Conservation (phyloP, 495 filamentous ascomycete genomes). For the Letharia lupina region DNA sequence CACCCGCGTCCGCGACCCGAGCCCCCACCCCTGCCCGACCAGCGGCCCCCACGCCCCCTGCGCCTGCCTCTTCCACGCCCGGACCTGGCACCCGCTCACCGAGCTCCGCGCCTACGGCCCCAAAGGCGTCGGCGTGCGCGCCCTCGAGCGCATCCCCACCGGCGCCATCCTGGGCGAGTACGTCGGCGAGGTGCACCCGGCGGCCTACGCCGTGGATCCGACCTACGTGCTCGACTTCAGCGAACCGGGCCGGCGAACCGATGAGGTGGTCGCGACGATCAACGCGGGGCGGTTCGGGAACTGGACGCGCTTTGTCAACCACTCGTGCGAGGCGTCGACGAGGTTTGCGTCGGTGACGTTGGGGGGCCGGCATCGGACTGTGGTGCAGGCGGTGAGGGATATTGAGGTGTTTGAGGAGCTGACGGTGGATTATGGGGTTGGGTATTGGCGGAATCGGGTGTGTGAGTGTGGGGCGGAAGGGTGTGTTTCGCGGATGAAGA, state of each 20-base stretch:
- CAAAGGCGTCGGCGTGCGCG: constrained; percentile 33
- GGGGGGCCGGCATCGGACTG: constrained; percentile 24
- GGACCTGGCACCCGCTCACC: constrained; percentile 24
- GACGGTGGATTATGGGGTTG: constrained; percentile 31
- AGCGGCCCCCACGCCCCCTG: not conserved
- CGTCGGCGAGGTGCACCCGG: constrained; percentile 29
- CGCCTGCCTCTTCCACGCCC: not conserved
- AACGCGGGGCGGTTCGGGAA: constrained; percentile 30
- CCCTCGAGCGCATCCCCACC: constrained; percentile 27
- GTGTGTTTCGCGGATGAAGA: not conserved
- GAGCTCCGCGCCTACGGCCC: constrained; percentile 30
- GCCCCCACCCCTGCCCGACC: not conserved
- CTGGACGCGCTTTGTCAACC: constrained; percentile 64
- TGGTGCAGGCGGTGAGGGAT: constrained; percentile 22
- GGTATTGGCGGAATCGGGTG: constrained; percentile 15
- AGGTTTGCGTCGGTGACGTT: constrained; percentile 20
- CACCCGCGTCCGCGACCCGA: not conserved
- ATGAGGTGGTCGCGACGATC: constrained; percentile 8
- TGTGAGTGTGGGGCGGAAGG: constrained; percentile 9
- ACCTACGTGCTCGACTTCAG: constrained; percentile 2
- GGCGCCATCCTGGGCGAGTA: constrained; percentile 31
- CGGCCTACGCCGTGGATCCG: not conserved
- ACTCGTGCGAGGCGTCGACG: constrained; percentile 53
- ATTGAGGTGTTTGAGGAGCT: constrained; percentile 32
- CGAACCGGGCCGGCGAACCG: not conserved